Evolutionary conservation across 1,284 basidiomycete genomes (phyloP), one percentile per base, ranked within the genome.

Genomic region (Trichosporon inkin): DNA sequence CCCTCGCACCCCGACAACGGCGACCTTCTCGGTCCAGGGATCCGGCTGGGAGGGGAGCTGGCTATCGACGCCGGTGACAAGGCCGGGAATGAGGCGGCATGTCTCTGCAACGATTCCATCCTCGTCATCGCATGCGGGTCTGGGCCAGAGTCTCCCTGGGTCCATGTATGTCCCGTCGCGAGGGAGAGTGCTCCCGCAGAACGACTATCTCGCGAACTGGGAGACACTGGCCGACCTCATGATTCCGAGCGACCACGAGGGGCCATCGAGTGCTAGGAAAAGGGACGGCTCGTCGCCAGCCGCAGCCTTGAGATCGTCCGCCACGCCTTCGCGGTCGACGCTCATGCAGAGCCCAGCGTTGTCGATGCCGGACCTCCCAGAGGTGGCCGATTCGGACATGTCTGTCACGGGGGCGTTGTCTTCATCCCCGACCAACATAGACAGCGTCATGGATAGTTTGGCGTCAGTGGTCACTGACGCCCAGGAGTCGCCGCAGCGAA

Each of bases 131-230:
- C 3, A 24, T 22, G 22, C 44, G 24, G 44, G 44, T 16, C n/a
- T 49, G n/a, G 44, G 24, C 44, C 44, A 49, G 44, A 49, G 44
- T 22, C n/a, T 32, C 8, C 24, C 44, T 6, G 44, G 44, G 13
- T 10, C 22, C 7, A 32, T 28, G 22, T n/a, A 49, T 14, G 44
- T 28, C 8, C 28, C 24, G 28, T 49, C 44, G 44, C 44, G 44
- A 7, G 28, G 44, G 6, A 22, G 22, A 8, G 59, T 64, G 1
- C 37, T 47, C 0, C 60, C 55, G 1, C 60, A 64, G 55, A 56
- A 40, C 53, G 63, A 64, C 60, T 62, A 63, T 24, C 57, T 69
- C n/a, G 68, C 68, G 22, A 72, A 73, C 55, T 75, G 73, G 73
- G 64, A 68, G 49, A 58, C 65, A 0, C 65, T 75, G 10, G 65